phyloP scores from a whole-genome alignment of 176 grass and related monocot genomes.

The Triticum turgidum region DNA sequence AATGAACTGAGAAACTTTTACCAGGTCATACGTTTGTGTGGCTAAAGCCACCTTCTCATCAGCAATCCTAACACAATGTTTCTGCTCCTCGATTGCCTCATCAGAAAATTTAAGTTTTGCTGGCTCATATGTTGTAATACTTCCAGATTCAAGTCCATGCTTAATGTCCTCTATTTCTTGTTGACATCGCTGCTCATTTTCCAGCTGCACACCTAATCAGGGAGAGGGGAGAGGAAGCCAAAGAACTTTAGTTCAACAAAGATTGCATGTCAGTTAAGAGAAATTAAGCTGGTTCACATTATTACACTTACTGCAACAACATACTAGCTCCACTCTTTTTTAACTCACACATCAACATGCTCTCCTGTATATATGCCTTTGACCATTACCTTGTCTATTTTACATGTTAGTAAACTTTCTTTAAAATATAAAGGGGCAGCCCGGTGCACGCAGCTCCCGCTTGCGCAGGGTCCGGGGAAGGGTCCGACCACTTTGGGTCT shows the following conservation, averaged over 20 bases:
- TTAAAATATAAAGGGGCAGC: too few species aligned
- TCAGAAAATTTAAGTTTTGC: conserved; percentile 90
- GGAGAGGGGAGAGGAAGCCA: not conserved
- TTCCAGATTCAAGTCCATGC: conserved; percentile 78
- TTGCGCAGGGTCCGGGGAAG: too few species aligned
- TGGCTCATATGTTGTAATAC: conserved; percentile 62
- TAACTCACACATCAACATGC: not conserved
- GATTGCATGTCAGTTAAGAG: not conserved
- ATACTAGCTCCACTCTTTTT: not conserved
- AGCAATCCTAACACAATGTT: conserved; percentile 93
- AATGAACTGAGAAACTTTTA: conserved; percentile 41
- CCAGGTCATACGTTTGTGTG: conserved; percentile 95
- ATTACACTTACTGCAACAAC: not conserved
- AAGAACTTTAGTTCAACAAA: conserved; percentile 18
- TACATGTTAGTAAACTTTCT: not conserved
- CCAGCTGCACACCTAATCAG: conserved; percentile 63
- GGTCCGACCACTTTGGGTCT: too few species aligned
- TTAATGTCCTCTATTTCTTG: conserved; percentile 94
- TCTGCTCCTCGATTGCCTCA: conserved; percentile 85
- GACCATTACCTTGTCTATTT: not conserved
- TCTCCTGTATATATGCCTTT: not conserved
- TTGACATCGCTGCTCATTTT: conserved; percentile 95
- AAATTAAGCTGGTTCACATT: conserved; percentile 30
- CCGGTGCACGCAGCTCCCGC: too few species aligned
- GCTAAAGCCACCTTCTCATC: conserved; percentile 99